phyloP scores from a whole-genome alignment of 2,329 filamentous ascomycete species.

The Zopfia rhizophila region DNA sequence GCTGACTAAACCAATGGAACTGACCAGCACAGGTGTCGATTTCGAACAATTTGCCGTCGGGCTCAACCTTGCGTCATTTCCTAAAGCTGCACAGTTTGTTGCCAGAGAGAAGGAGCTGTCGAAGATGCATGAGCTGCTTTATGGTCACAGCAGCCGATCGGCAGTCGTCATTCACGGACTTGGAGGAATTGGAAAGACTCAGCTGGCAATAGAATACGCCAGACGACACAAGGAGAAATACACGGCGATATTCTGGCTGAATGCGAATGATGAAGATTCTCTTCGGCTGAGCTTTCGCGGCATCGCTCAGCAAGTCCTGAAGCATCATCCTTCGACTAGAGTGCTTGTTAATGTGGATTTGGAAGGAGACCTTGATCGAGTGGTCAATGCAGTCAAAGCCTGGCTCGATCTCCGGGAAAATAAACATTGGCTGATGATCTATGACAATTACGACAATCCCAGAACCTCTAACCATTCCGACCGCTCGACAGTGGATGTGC shows the following conservation, averaged over 20 bases:
- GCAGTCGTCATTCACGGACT: conserved; percentile 52
- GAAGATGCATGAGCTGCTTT: conserved; percentile 38
- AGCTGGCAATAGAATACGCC: conserved; percentile 53
- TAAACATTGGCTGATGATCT: conserved; percentile 53
- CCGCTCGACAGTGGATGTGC: conserved; percentile 43
- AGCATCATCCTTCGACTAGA: conserved; percentile 31
- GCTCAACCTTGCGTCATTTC: conserved; percentile 18
- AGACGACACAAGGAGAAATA: conserved; percentile 49
- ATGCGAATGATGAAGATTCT: conserved; percentile 50
- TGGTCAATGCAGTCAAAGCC: conserved; percentile 45
- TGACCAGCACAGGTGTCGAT: conserved; percentile 23
- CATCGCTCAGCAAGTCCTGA: conserved; percentile 41
- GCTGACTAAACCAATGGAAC: conserved; percentile 14
- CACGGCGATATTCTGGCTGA: conserved; percentile 57
- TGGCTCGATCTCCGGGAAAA: conserved; percentile 53
- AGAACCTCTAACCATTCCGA: conserved; percentile 27
- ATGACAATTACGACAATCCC: conserved; percentile 57
- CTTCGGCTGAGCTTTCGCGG: conserved; percentile 50
- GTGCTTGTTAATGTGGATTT: conserved; percentile 32
- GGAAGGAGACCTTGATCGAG: conserved; percentile 36
- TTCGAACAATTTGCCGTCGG: conserved; percentile 24
- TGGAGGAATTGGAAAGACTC: conserved; percentile 60
- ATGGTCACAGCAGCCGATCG: conserved; percentile 32
- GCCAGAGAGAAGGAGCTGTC: conserved; percentile 42
- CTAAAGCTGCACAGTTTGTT: conserved; percentile 39